Evolutionary conservation across 139 green algal genomes (phyloP).

Genomic region (Bryopsis sp.): DNA sequence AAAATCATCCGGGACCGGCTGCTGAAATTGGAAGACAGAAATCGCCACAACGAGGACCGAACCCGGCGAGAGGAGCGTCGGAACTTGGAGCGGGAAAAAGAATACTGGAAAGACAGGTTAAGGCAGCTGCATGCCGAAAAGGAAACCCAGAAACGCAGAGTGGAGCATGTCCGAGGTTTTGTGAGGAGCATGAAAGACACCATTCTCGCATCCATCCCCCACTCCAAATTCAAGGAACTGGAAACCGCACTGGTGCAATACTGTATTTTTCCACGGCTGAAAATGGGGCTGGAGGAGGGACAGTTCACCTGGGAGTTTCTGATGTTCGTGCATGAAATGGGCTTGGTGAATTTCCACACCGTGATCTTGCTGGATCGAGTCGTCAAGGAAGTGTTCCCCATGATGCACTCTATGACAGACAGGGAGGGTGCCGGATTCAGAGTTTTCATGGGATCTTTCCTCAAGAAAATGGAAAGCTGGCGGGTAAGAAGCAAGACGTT

Average conservation of each 20-base stretch:
- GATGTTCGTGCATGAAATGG: neutral
- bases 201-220: neutral
- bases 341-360: neutral
- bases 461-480: neutral
- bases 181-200: neutral
- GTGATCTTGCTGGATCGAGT: conserved; percentile 7
- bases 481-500: neutral
- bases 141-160: neutral
- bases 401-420: neutral
- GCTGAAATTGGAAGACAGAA: no score
- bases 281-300: neutral
- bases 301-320: conserved; percentile 5
- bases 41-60: neutral
- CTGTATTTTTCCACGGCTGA: neutral
- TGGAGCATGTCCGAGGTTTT: neutral
- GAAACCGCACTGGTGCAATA: neutral
- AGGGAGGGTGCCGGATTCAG: neutral
- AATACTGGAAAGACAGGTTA: neutral
- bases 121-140: neutral
- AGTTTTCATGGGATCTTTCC: neutral
- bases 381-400: conserved; percentile 7
- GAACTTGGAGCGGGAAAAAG: neutral
- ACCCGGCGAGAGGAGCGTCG: neutral
- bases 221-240: neutral
- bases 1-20: no score